A percentile compares a stretch with the other conserved stretches of the same genome.
These are phyloP conservation scores for Claviceps spartinae DNA, from an alignment of 2,329 filamentous ascomycete genomes.

Conservation along the genomic window DNA sequence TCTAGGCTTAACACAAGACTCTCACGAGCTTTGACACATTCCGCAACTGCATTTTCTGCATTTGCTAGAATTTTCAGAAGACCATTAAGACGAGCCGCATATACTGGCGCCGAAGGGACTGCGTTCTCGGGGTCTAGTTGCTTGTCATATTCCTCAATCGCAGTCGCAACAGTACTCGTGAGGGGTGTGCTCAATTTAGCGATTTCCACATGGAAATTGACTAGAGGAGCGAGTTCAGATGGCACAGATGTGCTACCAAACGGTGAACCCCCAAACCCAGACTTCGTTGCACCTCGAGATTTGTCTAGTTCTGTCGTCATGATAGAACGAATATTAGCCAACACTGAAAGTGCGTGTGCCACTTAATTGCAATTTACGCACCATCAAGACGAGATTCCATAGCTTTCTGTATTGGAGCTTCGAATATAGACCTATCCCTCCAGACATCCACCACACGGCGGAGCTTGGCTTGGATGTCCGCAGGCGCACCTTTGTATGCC, in stretches of 20 bases:
- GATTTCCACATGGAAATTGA: slow-evolving; percentile 58
- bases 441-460: slow-evolving; percentile 88
- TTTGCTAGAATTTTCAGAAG: slow-evolving; percentile 80
- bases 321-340: background rate
- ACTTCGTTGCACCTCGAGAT: slow-evolving; percentile 36
- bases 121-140: slow-evolving; percentile 57
- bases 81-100: slow-evolving; percentile 77
- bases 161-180: slow-evolving; percentile 53
- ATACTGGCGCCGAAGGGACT: slow-evolving; percentile 72
- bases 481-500: slow-evolving; percentile 82
- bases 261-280: slow-evolving; percentile 41
- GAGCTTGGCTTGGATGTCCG: slow-evolving; percentile 78
- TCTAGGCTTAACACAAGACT: slow-evolving; percentile 69
- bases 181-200: slow-evolving; percentile 58
- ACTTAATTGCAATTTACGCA: slow-evolving; percentile 24
- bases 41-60: slow-evolving; percentile 78
- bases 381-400: slow-evolving; percentile 71
- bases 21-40: slow-evolving; percentile 75
- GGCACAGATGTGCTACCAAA: slow-evolving; percentile 51
- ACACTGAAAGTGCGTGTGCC: background rate
- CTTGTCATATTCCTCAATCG: slow-evolving; percentile 74
- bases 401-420: slow-evolving; percentile 61
- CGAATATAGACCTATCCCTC: slow-evolving; percentile 78
- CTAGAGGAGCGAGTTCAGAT: slow-evolving; percentile 62
- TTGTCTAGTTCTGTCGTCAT: slow-evolving; percentile 46